Percentiles rank a stretch among this genome's conserved stretches.
Conservation (phyloP, 1,284 basidiomycete species). For the Ceratobasidium sp. region DNA sequence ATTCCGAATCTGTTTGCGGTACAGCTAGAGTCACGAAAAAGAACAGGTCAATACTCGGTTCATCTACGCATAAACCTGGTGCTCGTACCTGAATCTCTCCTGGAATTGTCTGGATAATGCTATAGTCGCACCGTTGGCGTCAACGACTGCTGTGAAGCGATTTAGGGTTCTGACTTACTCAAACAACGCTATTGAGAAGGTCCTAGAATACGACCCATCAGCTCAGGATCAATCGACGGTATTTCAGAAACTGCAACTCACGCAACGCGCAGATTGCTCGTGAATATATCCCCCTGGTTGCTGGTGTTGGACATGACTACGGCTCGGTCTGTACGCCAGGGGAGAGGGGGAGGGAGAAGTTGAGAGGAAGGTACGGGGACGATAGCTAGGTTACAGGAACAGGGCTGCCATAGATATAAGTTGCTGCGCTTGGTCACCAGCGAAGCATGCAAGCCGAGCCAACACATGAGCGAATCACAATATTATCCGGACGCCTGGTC, state of each 20-base stretch:
- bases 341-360: neutral
- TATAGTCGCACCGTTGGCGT: neutral
- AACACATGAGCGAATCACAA: constrained; percentile 15
- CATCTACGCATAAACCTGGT: neutral
- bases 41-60: neutral
- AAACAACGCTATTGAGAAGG: constrained; percentile 31
- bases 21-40: constrained; percentile 4
- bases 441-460: neutral
- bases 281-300: constrained; percentile 15
- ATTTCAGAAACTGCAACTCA: constrained; percentile 2
- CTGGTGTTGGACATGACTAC: neutral
- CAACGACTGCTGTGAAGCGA: neutral
- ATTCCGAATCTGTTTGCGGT: constrained; percentile 30
- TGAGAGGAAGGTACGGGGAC: constrained; percentile 2
- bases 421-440: constrained; percentile 3
- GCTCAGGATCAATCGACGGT: neutral
- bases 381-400: constrained; percentile 2
- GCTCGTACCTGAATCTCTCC: constrained; percentile 33
- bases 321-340: too few species aligned
- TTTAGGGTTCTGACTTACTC: constrained; percentile 11
- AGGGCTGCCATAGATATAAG: constrained; percentile 12
- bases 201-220: neutral
- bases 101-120: constrained; percentile 33
- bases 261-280: constrained; percentile 29
- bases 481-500: constrained; percentile 12